phyloP scores from a whole-genome alignment of 228 moss, liverwort and hornwort genomes.

The Sphagnum magellanicum region DNA sequence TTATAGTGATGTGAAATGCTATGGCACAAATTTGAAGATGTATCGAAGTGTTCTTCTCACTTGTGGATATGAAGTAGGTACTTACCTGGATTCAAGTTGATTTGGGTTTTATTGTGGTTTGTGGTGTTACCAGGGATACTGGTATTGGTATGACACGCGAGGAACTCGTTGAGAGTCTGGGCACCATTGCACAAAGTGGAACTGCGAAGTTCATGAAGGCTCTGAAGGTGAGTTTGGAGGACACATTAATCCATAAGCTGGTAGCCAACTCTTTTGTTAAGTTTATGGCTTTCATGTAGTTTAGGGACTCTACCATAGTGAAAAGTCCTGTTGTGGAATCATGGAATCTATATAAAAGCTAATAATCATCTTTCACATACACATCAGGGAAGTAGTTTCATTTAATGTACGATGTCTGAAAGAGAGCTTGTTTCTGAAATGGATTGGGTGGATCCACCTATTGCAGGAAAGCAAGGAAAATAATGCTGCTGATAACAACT shows the following conservation, averaged over 20 bases:
- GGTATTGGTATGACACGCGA: conserved; percentile 86
- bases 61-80: too few species aligned
- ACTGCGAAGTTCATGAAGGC: conserved; percentile 79
- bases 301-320: not conserved
- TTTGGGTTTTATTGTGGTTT: not conserved
- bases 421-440: too few species aligned
- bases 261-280: not conserved
- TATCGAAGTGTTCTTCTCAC: not conserved
- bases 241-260: not conserved
- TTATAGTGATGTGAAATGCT: too few species aligned
- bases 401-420: too few species aligned
- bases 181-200: conserved; percentile 89
- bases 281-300: not conserved
- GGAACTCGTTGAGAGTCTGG: conserved; percentile 64
- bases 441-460: too few species aligned
- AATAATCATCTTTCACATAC: too few species aligned
- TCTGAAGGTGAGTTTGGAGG: conserved; percentile 40
- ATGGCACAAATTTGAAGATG: not conserved
- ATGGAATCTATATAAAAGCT: not conserved
- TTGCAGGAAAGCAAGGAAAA: conserved; percentile 37
- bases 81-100: too few species aligned
- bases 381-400: too few species aligned
- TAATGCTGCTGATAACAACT: conserved; percentile 24
- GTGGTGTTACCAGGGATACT: conserved; percentile 36
- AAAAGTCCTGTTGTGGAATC: not conserved